Evolutionary conservation across 352 stramenopile species (phyloP).

Genomic region (Globisporangium cederbergense): DNA sequence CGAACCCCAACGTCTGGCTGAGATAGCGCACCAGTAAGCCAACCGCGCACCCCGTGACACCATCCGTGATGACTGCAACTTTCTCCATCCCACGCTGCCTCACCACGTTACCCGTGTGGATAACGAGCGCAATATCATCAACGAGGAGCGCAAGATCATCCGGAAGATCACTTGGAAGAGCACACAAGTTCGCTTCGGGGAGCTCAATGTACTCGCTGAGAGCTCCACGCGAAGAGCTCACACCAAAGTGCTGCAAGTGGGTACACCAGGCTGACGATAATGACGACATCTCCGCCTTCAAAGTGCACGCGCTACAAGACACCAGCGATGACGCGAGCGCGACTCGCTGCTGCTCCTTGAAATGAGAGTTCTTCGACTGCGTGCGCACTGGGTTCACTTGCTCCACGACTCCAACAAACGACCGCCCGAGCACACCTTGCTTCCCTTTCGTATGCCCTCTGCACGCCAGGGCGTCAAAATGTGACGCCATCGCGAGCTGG

Average conservation of each 20-base stretch:
- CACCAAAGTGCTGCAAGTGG: conserved; percentile 20
- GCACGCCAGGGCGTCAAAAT: conserved; percentile 32
- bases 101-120: conserved; percentile 33
- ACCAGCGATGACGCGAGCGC: conserved; percentile 28
- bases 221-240: conserved; percentile 28
- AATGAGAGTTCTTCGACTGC: not conserved
- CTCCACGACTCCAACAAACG: conserved; percentile 36
- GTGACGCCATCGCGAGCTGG: conserved; percentile 28
- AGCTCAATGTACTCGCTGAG: conserved; percentile 44
- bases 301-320: not conserved
- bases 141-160: conserved; percentile 43
- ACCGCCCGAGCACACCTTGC: conserved; percentile 36
- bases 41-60: conserved; percentile 19
- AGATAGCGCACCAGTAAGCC: conserved; percentile 28
- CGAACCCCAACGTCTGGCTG: conserved; percentile 22
- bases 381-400: conserved; percentile 13
- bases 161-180: conserved; percentile 27
- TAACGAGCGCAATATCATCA: conserved; percentile 33
- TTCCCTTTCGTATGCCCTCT: conserved; percentile 29
- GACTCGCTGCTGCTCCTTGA: conserved; percentile 15
- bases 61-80: conserved; percentile 27
- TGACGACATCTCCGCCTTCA: not conserved
- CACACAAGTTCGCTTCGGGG: conserved; percentile 28
- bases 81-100: conserved; percentile 18
- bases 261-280: not conserved